Base-by-base conservation (phyloP, 345 rosid species). In the Pelargonium nanum region DNA sequence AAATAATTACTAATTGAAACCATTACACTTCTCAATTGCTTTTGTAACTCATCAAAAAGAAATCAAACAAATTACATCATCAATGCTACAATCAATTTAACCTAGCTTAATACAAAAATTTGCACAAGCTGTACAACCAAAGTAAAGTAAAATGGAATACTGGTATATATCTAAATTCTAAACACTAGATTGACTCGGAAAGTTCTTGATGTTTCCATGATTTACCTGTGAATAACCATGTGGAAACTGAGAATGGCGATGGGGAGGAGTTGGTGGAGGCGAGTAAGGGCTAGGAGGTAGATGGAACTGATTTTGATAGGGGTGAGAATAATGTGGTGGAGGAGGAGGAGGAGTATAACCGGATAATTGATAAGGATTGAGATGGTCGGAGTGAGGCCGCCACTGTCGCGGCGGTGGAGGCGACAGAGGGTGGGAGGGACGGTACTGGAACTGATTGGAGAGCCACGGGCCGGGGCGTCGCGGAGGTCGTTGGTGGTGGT, bases 361-460 rank as follows among this genome's bases (percentile, higher is more conserved):
- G 72, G 83, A 22, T 30, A 10, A 12, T 53, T 12, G 15, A 54
- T 28, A 19, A 51, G 19, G 77, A 66, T 20, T 62, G 64, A 19
- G 70, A 56, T 24, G 70, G 57, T 19, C 64, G 70, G 17, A 75
- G 81, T 52, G 72, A 74, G 19, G 81, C 69, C 9, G 4, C 89
- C 91, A 80, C 61, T 72, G 84, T 19, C 69, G 78, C 21, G 85
- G 88, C 1, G 86, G 83, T 5, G 81, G 82, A 26, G 91, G 77
- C 50, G 85, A 74, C 1, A 78, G 76, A 17, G 76, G 59, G 15
- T 74, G 74, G 16, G 81, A 60, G 22, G 78, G 75, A 12, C 70
- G 83, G 66, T 75, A 76, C 32, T 77, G 88, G 62, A 75, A 88
- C 59, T 83, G 87, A 61, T 74, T 70, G 57, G 85, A 5, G 74